phyloP scores from a whole-genome alignment of 202 grass and related monocot genomes.

The Sporobolus alterniflorus region DNA sequence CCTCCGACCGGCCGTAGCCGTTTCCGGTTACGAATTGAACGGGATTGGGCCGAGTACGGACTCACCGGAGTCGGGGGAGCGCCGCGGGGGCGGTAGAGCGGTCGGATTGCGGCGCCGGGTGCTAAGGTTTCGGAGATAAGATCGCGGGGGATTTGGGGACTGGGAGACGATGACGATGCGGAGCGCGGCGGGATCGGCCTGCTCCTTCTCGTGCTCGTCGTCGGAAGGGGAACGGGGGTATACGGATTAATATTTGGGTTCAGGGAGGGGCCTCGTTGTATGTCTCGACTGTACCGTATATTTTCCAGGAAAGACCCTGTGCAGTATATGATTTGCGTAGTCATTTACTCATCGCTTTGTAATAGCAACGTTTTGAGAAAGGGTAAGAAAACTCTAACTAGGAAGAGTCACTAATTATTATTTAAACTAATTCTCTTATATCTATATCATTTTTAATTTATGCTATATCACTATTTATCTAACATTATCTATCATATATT shows the following conservation, averaged over 20 bases:
- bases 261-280: neutral
- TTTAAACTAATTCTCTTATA: no score
- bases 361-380: no score
- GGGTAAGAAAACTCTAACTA: no score
- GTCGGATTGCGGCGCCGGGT: conserved; percentile 23
- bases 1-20: neutral
- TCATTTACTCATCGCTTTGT: neutral
- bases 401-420: no score
- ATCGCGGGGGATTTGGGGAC: conserved; percentile 18
- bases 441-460: no score
- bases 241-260: neutral
- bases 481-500: no score
- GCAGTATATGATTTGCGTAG: neutral
- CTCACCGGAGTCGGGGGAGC: conserved; percentile 37
- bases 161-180: conserved; percentile 9
- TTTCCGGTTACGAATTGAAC: conserved; percentile 23
- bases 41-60: conserved; percentile 1
- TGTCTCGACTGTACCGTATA: neutral
- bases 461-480: no score
- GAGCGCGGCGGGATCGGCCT: conserved; percentile 27
- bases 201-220: conserved; percentile 35
- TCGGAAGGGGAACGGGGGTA: neutral
- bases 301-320: neutral
- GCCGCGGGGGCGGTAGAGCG: neutral
- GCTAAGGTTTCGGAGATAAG: conserved; percentile 48